These are phyloP conservation scores for Boletus subcaerulescens DNA, from an alignment of 768 basidiomycete species.

Conservation along the genomic window DNA sequence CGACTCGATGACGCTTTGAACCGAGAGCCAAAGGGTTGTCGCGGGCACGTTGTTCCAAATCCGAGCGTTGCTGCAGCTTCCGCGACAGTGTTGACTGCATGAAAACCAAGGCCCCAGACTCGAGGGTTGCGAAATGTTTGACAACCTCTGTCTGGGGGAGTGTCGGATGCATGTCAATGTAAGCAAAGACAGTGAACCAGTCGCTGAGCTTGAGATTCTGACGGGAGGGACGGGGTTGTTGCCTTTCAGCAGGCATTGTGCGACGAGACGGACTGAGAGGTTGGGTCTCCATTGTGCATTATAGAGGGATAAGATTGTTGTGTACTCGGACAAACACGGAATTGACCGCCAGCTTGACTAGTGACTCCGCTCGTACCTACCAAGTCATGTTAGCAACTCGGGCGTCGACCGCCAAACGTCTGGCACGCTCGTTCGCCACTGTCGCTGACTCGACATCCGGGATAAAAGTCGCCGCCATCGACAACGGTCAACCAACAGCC, in stretches of 20 bases:
- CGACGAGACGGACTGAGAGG: no score
- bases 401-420: slow-evolving; percentile 56
- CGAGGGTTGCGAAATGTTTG: background rate
- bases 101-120: background rate
- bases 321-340: slow-evolving; percentile 32
- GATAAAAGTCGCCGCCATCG: slow-evolving; percentile 82
- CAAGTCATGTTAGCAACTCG: slow-evolving; percentile 51
- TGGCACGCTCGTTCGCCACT: slow-evolving; percentile 76
- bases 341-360: slow-evolving; percentile 13
- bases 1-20: background rate
- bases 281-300: no score
- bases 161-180: background rate
- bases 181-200: background rate
- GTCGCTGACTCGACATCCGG: slow-evolving; percentile 69
- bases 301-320: no score
- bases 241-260: background rate
- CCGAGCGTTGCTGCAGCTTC: background rate
- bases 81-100: background rate
- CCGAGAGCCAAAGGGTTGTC: background rate
- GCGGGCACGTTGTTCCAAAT: background rate
- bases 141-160: background rate
- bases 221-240: background rate
- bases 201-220: background rate
- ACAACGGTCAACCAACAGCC: slow-evolving; percentile 80
- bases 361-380: slow-evolving; percentile 34